Evolutionary conservation across 202 grass and related monocot species (phyloP).

Genomic region (Zizania palustris): DNA sequence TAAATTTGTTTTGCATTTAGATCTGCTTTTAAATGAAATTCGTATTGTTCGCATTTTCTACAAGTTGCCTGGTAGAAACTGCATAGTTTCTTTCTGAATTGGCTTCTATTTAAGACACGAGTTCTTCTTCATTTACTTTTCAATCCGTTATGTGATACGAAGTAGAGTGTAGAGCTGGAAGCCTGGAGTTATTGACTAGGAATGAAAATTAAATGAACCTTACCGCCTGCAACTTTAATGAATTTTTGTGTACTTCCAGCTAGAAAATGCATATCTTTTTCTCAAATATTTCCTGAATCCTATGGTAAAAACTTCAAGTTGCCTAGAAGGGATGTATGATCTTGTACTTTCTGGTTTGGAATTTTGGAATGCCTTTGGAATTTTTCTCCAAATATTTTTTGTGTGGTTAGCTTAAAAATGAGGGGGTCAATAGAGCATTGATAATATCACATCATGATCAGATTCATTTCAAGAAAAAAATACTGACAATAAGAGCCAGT

Average conservation of each 20-base stretch:
- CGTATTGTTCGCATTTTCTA: neutral
- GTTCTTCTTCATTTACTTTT: neutral
- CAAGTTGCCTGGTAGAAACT: neutral
- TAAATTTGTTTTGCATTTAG: no score
- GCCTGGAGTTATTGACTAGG: conserved; percentile 2
- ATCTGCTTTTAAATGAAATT: no score
- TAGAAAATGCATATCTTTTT: neutral
- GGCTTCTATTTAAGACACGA: neutral
- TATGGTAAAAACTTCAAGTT: neutral
- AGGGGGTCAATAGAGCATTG: neutral
- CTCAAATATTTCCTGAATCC: neutral
- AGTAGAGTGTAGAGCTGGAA: neutral
- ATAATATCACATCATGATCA: neutral
- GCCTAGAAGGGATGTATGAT: neutral
- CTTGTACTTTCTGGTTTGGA: neutral
- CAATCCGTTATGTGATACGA: neutral
- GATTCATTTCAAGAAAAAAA: conserved; percentile 30
- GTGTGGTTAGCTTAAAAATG: neutral
- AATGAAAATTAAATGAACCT: neutral
- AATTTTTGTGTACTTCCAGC: neutral
- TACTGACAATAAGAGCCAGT: neutral
- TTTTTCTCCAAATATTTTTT: neutral
- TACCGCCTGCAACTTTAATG: neutral
- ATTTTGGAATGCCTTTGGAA: neutral
- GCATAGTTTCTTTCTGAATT: neutral